Conservation (phyloP, 306 rosid genomes). For the Sophora flavescens region DNA sequence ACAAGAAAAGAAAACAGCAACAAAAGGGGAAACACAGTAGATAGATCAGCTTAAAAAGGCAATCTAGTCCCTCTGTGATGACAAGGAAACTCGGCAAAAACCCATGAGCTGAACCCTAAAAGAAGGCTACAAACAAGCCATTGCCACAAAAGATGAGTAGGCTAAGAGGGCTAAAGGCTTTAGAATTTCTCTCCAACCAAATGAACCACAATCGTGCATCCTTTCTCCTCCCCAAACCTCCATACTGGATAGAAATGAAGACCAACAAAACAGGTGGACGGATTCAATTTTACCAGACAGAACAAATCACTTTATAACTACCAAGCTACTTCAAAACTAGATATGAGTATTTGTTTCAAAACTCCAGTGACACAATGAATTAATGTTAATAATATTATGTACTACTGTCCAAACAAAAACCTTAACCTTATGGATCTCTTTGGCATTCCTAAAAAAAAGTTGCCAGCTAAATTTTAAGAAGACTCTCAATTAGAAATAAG, state of each 20-base stretch:
- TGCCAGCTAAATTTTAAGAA: neutral
- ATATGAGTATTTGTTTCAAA: conserved; percentile 3
- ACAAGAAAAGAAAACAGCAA: neutral
- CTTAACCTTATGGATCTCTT: conserved; percentile 18
- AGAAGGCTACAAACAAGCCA: neutral
- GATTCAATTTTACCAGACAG: conserved; percentile 13
- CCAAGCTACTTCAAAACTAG: conserved; percentile 7
- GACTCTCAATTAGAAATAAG: neutral
- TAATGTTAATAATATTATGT: conserved; percentile 7
- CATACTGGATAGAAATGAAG: neutral
- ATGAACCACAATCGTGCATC: neutral
- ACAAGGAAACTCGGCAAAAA: conserved; percentile 11
- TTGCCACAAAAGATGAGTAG: neutral
- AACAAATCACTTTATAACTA: neutral
- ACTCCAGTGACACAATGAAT: neutral
- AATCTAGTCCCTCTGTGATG: neutral
- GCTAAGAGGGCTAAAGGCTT: neutral
- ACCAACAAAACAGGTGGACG: neutral
- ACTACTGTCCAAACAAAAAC: neutral
- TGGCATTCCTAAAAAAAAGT: neutral
- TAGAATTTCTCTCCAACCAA: conserved; percentile 16
- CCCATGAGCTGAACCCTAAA: neutral
- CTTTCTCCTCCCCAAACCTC: conserved; percentile 11
- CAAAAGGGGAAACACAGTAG: neutral
- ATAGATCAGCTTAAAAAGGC: neutral